phyloP scores from a whole-genome alignment of 495 filamentous ascomycete genomes.

The Margaritispora aquatica region DNA sequence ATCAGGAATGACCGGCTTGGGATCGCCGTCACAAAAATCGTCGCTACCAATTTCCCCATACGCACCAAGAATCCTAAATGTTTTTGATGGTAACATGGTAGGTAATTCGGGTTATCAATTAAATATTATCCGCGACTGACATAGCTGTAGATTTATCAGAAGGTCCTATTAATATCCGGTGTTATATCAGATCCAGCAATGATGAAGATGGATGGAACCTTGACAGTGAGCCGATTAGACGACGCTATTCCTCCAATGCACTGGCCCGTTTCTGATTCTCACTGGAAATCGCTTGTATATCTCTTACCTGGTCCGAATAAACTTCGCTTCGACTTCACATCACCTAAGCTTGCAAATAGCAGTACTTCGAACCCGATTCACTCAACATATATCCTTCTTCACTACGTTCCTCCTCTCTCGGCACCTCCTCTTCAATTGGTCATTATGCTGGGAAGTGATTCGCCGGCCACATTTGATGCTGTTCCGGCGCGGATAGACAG shows the following conservation, averaged over 20 bases:
- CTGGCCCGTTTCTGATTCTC: conserved; percentile 81
- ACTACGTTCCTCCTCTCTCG: conserved; percentile 73
- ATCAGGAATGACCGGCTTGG: conserved; percentile 47
- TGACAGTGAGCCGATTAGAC: conserved; percentile 76
- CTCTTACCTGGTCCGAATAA: conserved; percentile 83
- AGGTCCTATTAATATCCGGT: conserved; percentile 74
- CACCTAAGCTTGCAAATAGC: conserved; percentile 68
- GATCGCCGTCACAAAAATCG: conserved; percentile 48
- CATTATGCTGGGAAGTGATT: conserved; percentile 80
- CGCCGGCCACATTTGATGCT: conserved; percentile 78
- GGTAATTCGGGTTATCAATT: conserved; percentile 1
- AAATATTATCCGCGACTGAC: neutral
- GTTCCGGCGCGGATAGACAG: conserved; percentile 64
- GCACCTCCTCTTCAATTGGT: conserved; percentile 78
- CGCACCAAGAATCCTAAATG: conserved; percentile 68
- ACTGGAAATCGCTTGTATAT: conserved; percentile 85
- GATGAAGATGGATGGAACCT: conserved; percentile 66
- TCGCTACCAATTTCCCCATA: conserved; percentile 62
- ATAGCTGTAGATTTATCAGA: conserved; percentile 92
- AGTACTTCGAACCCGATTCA: conserved; percentile 64
- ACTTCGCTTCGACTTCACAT: conserved; percentile 78
- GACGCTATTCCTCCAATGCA: conserved; percentile 72
- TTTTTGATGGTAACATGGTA: conserved; percentile 81
- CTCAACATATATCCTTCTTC: conserved; percentile 70
- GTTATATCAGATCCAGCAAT: conserved; percentile 63